Evolutionary conservation across 495 filamentous ascomycete species (phyloP), one percentile per base, ranked within the genome.

Genomic region (Aspergillus bertholletiae): DNA sequence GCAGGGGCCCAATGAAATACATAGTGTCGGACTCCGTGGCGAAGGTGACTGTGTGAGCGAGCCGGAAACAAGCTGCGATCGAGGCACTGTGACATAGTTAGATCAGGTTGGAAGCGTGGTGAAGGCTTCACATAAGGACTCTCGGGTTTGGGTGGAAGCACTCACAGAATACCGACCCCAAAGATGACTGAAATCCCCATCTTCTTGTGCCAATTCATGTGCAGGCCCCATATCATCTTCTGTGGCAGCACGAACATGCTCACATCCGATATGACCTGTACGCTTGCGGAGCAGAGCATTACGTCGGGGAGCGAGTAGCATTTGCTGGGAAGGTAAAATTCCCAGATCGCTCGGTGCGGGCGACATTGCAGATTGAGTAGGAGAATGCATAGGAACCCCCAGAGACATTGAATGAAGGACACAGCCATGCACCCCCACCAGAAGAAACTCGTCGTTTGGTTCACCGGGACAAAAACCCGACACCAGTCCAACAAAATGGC

Each of bases 161-260:
- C 72, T 63, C 35, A 75, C 72, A 73, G 46, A 37, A 73, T 48
- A 40, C 75, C 75, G 22, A 71, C 51, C 22, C 71, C 68, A 50
- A 80, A 71, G 49, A 80, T 70, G 21, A 73, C 47, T 1, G 70
- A 75, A 5, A 80, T 51, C 7, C 73, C 74, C 24, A 73, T n/a
- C 46, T 71, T 75, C 46, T 75, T 73, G 18, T 57, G 55, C 35
- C 62, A 52, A 24, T 57, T 66, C 47, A 80, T 63, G 20, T 69
- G 62, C 40, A 77, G 53, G 1, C 49, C 46, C 69, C 72, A 76
- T 32, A 77, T 65, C 2, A 73, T 64, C 12, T 59, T 57, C 30
- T 74, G 59, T 3, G 73, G 73, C 17, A 77, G 47, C 2, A 70
- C n/a, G 24, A 76, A 62, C 57, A 77, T 72, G 20, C 54, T 32